Evolutionary conservation across 192 early-diverging fungal species (phyloP).

Genomic region (Coemansia sp.): DNA sequence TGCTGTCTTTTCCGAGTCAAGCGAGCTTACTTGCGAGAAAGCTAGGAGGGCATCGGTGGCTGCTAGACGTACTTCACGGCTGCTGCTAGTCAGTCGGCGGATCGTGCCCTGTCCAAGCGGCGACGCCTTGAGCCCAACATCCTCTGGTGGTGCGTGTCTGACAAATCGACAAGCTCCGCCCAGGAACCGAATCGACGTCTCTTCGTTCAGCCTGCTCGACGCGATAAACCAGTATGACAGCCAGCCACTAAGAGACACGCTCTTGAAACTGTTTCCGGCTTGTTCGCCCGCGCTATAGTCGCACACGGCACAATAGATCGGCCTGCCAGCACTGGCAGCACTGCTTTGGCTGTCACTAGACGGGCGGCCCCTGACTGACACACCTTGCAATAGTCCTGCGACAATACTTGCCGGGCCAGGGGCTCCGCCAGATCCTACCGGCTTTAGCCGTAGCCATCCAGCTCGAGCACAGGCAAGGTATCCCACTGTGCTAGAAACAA

Average conservation of each 20-base stretch:
- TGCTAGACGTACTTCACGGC: slow-evolving; percentile 44
- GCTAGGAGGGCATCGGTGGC: slow-evolving; percentile 36
- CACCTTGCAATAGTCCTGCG: neutral
- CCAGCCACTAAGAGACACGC: slow-evolving; percentile 42
- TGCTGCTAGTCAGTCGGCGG: slow-evolving; percentile 41
- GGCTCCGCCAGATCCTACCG: neutral
- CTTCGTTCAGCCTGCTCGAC: slow-evolving; percentile 23
- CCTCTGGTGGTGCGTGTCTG: slow-evolving; percentile 34
- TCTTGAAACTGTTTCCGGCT: neutral
- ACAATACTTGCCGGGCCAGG: neutral
- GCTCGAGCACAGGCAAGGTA: slow-evolving; percentile 46
- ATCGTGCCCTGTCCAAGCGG: slow-evolving; percentile 43
- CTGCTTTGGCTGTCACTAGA: neutral
- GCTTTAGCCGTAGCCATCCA: slow-evolving; percentile 12
- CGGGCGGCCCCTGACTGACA: neutral
- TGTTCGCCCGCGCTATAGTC: neutral
- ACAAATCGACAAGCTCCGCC: slow-evolving; percentile 37
- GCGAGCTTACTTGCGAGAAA: slow-evolving; percentile 11
- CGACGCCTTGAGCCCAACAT: slow-evolving; percentile 31
- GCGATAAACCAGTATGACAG: slow-evolving; percentile 54
- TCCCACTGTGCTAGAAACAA: slow-evolving; percentile 31
- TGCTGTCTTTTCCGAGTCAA: slow-evolving; percentile 14
- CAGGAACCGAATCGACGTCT: slow-evolving; percentile 27
- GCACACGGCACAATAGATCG: neutral
- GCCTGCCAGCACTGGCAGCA: neutral